Evolutionary conservation across 306 rosid genomes (phyloP), one percentile per base, ranked within the genome.

Genomic region (Prunus padus): DNA sequence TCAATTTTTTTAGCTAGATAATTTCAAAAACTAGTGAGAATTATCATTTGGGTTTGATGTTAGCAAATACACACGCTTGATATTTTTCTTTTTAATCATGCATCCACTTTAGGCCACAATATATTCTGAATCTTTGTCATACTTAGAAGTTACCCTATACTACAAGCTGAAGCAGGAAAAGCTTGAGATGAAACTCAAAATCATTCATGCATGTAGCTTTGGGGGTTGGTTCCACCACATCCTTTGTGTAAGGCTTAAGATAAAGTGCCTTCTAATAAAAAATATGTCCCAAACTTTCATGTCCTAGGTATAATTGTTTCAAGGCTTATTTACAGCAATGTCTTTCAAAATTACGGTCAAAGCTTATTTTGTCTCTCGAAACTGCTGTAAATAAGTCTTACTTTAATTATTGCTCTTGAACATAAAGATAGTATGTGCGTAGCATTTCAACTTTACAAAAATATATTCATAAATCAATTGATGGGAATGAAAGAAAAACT

Each of bases 61-160:
- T 81, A 49, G 55, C 18, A n/a, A 45, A 60, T 45, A 60, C 77
- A 60, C 59, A 73, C 59, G 77, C 55, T 44, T 60, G 22, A 15
- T 42, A n/a, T 80, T 71, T 65, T 65, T 70, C 79, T 67, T 76
- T 70, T 73, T 26, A 12, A 15, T 22, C 40, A 47, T 82, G 60
- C 66, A 76, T 79, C 76, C 81, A 76, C 78, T 30, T 67, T 69
- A 73, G 15, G 72, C 88, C 88, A 82, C 85, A 37, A 37, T 66
- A 86, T 84, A 84, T 85, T 84, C 46, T 81, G 85, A 87, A 95
- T 90, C 87, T 90, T 92, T 95, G 96, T 90, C 96, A 92, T 89
- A 82, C 97, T 85, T 92, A 77, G 90, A 85, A 90, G 96, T 84
- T 86, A 95, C 97, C 89, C 90, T 88, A 37, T 37, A 1, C 86